Evolutionary conservation across 2,329 filamentous ascomycete genomes (phyloP).

Genomic region (Epichloe gansuensis): DNA sequence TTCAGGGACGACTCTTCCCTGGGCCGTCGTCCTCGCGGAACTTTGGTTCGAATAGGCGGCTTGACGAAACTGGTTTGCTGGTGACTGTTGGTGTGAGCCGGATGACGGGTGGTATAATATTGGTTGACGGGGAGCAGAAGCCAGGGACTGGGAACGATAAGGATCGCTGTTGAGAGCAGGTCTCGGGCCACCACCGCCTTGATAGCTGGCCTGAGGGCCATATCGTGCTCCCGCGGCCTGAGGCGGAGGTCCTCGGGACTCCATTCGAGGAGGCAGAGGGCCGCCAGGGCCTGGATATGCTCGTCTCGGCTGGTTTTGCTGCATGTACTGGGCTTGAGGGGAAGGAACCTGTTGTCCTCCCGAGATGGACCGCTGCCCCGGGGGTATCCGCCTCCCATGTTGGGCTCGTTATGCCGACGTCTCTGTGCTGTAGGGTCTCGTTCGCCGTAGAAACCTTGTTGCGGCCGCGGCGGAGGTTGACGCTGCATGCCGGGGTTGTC

Average conservation of each 20-base stretch:
- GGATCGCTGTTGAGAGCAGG: constrained; percentile 74
- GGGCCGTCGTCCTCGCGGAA: constrained; percentile 71
- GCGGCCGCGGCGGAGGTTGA: constrained; percentile 47
- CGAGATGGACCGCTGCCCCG: constrained; percentile 39
- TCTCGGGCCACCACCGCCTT: constrained; percentile 46
- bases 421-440: constrained; percentile 16
- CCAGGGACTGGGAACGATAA: constrained; percentile 89
- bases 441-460: constrained; percentile 25
- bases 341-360: constrained; percentile 31
- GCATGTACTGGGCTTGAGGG: constrained; percentile 33
- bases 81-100: constrained; percentile 48
- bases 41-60: constrained; percentile 54
- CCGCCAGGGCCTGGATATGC: constrained; percentile 31
- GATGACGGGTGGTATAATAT: constrained; percentile 59
- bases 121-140: constrained; percentile 59
- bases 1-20: constrained; percentile 83
- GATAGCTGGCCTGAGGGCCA: constrained; percentile 47
- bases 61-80: constrained; percentile 67
- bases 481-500: constrained; percentile 41
- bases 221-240: constrained; percentile 26
- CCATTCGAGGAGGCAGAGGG: constrained; percentile 51
- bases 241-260: constrained; percentile 43
- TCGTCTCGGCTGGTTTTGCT: constrained; percentile 30
- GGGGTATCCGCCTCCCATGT: constrained; percentile 38
- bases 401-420: constrained; percentile 22